These are phyloP conservation scores for Colletotrichum euphorbiae DNA, from an alignment of 2,329 filamentous ascomycete species.

Conservation along the genomic window DNA sequence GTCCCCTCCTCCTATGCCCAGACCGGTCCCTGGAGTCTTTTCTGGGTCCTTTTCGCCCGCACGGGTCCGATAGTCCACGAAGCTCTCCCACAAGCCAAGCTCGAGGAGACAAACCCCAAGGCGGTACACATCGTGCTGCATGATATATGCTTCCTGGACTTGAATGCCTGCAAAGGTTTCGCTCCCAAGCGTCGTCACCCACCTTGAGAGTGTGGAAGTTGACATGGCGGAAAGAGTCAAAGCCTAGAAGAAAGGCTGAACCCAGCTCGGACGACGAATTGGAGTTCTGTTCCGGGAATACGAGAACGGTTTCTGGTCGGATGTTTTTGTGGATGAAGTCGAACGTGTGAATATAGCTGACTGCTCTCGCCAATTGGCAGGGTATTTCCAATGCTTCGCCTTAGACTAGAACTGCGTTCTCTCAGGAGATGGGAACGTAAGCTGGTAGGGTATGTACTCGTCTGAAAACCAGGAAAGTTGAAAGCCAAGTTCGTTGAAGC, in stretches of 20 bases:
- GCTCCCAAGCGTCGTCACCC: slow-evolving; percentile 54
- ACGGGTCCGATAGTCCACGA: slow-evolving; percentile 42
- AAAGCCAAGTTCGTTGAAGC: neutral
- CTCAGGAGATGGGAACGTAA: neutral
- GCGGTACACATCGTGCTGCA: slow-evolving; percentile 69
- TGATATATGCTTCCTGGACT: slow-evolving; percentile 54
- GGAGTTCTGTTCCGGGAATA: slow-evolving; percentile 42
- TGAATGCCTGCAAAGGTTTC: slow-evolving; percentile 59
- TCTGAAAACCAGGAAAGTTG: neutral
- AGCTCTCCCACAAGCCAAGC: slow-evolving; percentile 60
- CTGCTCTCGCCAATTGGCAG: slow-evolving; percentile 48
- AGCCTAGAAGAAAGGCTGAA: slow-evolving; percentile 57
- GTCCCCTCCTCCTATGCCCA: neutral
- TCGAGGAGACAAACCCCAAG: slow-evolving; percentile 66
- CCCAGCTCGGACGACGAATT: neutral
- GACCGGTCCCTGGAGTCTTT: neutral
- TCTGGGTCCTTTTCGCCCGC: neutral
- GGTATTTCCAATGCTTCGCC: slow-evolving; percentile 44
- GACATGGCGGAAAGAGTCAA: slow-evolving; percentile 54
- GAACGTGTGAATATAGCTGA: slow-evolving; percentile 49
- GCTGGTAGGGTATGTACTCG: neutral
- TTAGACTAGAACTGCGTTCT: neutral
- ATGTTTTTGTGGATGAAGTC: slow-evolving; percentile 61
- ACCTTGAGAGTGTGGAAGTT: slow-evolving; percentile 46
- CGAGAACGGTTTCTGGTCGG: slow-evolving; percentile 54